Conservation (phyloP, 164 flowering plant species). For the Platanus orientalis region DNA sequence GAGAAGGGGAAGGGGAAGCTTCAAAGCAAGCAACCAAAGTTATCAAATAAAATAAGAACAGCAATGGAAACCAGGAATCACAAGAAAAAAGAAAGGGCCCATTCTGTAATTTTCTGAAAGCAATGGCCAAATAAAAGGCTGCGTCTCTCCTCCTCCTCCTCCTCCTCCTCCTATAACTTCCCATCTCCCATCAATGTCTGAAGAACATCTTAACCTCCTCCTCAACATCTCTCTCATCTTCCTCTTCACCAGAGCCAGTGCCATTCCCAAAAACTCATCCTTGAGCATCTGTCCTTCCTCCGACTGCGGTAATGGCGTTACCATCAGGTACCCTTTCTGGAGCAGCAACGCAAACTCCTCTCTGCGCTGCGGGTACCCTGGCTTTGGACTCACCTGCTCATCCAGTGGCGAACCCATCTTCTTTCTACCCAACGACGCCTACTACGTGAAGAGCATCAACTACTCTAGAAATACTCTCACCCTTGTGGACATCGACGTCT, state of each 20-base stretch:
- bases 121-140: no score
- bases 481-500: slow-evolving; percentile 23
- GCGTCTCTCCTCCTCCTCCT: no score
- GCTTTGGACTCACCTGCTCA: slow-evolving; percentile 26
- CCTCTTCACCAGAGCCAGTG: background rate
- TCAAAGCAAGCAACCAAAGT: no score
- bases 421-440: background rate
- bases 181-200: no score
- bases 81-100: no score
- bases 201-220: background rate
- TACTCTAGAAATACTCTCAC: slow-evolving; percentile 10
- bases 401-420: background rate
- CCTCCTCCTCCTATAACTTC: no score
- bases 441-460: slow-evolving; percentile 20
- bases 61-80: no score
- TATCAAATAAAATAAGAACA: no score
- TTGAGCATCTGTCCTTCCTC: background rate
- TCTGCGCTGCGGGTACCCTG: slow-evolving; percentile 25
- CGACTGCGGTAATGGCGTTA: slow-evolving; percentile 1
- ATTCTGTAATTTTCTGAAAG: no score
- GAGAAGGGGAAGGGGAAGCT: no score
- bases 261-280: background rate
- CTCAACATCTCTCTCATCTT: background rate
- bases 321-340: slow-evolving; percentile 14
- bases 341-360: background rate